Evolutionary conservation across 305 asterid genomes (phyloP), one percentile per base, ranked within the genome.

Genomic region (Fraxinus platypoda): DNA sequence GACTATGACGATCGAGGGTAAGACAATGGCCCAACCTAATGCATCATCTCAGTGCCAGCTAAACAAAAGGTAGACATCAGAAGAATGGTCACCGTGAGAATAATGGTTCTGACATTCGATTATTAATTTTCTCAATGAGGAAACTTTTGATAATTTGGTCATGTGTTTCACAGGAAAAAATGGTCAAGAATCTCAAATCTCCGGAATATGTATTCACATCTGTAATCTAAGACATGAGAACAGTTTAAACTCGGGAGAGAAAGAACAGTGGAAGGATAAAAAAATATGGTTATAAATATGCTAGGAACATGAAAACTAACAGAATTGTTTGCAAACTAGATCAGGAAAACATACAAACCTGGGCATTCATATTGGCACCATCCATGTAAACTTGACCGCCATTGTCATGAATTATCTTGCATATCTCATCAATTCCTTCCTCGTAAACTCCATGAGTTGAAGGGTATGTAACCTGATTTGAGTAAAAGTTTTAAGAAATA

Each of bases 361-460:
- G 92, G 38, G 92, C 92, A 78, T 90, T 90, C 91, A 90, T 88
- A 87, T 90, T 90, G 77, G 92, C 92, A 78, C 92, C 92, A 70
- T 90, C 92, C 91, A 90, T 88, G 83, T 90, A 90, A 26, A 90
- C 92, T 83, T 90, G 92, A 78, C 92, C 92, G 35, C 92, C 92
- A 77, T 90, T 90, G 33, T 88, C 88, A 77, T 90, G 92, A 84
- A 90, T 88, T 80, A 90, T 88, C 88, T 85, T 86, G 80, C 92
- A 90, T 59, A 90, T 90, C 77, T 90, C 92, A 85, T 88, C 91
- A 64, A 90, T 88, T 9, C 91, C 92, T 88, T 90, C 92, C 86
- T 90, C 92, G 64, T 88, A 90, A 62, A 90, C 92, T 80, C 92
- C 92, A 80, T 90, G 92, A 1, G 92, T 90, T 41, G 92, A 90